These are phyloP conservation scores for Colletotrichum viniferum DNA, from an alignment of 2,329 filamentous ascomycete species.

Conservation along the genomic window DNA sequence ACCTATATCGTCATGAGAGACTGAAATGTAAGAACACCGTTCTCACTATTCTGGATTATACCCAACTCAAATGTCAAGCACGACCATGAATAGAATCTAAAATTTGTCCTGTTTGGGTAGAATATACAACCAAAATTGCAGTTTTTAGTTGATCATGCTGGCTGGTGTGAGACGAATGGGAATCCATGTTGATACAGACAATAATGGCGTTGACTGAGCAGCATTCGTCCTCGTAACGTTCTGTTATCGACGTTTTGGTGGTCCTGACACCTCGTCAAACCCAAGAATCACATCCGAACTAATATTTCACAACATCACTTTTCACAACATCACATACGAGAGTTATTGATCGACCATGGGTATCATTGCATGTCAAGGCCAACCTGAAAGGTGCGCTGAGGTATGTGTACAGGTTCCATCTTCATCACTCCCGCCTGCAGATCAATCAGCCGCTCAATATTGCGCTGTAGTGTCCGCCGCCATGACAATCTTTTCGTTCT, in stretches of 20 bases:
- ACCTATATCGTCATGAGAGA: conserved; percentile 39
- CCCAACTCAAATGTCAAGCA: neutral
- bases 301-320: too few relatives aligned
- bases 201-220: neutral
- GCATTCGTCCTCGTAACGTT: neutral
- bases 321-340: neutral
- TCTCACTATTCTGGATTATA: neutral
- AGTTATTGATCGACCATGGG: conserved; percentile 15
- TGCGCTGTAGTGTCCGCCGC: neutral
- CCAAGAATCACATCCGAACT: neutral
- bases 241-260: neutral
- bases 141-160: neutral
- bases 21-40: neutral
- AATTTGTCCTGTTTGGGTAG: neutral
- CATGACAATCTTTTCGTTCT: conserved; percentile 5
- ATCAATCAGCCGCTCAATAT: conserved; percentile 7
- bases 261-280: neutral
- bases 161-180: neutral
- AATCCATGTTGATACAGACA: neutral
- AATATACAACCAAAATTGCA: neutral
- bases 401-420: conserved; percentile 2
- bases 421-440: neutral
- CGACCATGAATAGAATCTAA: neutral
- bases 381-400: neutral
- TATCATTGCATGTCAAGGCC: conserved; percentile 25